Evolutionary conservation across 176 grass and related monocot species (phyloP), one percentile per base, ranked within the genome.

Genomic region (Eleusine indica): DNA sequence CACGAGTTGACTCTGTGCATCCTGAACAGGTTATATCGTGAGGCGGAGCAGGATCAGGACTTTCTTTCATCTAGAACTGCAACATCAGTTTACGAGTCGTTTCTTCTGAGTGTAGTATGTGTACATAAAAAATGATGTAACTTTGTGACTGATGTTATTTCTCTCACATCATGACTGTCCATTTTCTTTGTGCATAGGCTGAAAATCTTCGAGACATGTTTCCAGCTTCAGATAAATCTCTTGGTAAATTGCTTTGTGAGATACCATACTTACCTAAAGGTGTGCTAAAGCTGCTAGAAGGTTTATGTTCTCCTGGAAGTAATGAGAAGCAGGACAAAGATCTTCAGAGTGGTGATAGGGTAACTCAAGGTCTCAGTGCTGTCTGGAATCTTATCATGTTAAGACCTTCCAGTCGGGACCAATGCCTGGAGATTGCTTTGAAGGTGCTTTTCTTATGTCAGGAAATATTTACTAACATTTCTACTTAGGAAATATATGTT

Each of bases 31-130:
- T 88, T 98, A 81, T 95, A 95, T 86, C 84, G 85, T 15, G 95
- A 98, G 41, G 88, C 91, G 12, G 95, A 98, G 80, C 95, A 98
- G 87, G 95, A 98, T 84, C 90, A 95, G 53, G 92, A 98, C 80
- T 98, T 98, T 62, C 85, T 98, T 93, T 92, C 91, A 65, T 98
- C 95, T 77, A 98, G 92, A 89, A 98, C 95, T 75, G 95, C 95
- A 74, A 91, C 90, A 84, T 98, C 95, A 91, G 88, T 95, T 90
- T 98, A 98, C 54, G 95, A 98, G 82, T 91, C 90, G 38, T 98
- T 98, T 93, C 89, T 98, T 72, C 79, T 98, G 40, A 84, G 80
- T 80, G 77, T 98, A 73, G 95, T 98, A 86, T 60, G 86, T 84
- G 46, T 56, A 75, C 38, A 81, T 71, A 40, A 66, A 77, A 82